Base-by-base conservation (phyloP, 2,329 filamentous ascomycete genomes). In the Colletotrichum brevisporum region DNA sequence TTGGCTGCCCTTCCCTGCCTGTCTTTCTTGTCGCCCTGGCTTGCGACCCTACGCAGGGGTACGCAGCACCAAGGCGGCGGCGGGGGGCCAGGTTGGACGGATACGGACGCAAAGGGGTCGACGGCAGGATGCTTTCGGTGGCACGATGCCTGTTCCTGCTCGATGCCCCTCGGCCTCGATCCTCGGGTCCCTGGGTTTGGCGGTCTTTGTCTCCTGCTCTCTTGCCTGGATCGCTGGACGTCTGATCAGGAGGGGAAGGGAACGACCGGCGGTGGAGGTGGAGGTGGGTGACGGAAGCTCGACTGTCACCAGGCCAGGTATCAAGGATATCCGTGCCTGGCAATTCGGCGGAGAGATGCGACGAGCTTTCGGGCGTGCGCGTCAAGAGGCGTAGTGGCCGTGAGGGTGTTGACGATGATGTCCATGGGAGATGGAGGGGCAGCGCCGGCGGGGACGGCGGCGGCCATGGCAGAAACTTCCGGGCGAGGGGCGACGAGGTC, bases 101-200 rank as follows among this genome's bases (percentile, higher is more conserved):
- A 65, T 55, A 66, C 61, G 60, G 65, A 64, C 53, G 60, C 60
- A 53, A 55, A 21, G 63, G 59, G 51, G 43, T 21, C 51, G 50
- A 54, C 54, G 66, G 62, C 55, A 66, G 62, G 61, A 60, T 59
- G 66, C 55, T 59, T 69, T 69, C 55, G 31, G 62, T 60, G 66
- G 41, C 48, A 60, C 65, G 39, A 64, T 58, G 53, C n/a, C 27
- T 43, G 26, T n/a, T 43, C 41, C 41, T n/a, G 16, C 41, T 15
- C 41, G 13, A 43, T 15, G 41, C 5, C 41, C 41, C 16, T 15
- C 15, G 41, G 41, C 41, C 41, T 43, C 13, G 45, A 51, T 63
- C 27, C 36, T 13, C 41, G 26, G 58, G 36, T 27, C 31, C 31
- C 41, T 45, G 47, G 60, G 43, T 16, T 36, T 67, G 64, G 36